Base-by-base conservation (phyloP, 2,329 filamentous ascomycete species). In the Exophiala mesophila region DNA sequence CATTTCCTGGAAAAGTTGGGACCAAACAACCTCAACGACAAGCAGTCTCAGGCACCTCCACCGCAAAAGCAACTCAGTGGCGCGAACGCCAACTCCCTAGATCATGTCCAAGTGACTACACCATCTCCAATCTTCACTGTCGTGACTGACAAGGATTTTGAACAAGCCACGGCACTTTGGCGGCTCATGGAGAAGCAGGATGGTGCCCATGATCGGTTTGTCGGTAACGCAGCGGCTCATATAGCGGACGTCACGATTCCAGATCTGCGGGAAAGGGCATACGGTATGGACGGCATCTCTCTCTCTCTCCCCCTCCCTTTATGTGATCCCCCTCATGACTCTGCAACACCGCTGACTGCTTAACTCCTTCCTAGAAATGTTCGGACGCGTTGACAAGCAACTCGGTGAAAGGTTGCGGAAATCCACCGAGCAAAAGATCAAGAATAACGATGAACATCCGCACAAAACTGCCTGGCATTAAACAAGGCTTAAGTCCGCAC, bases 201-300 rank as follows among this genome's bases (percentile, higher is more conserved):
- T 39, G 78, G 76, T 2, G 61, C 63, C 57, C 78, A 82, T 60
- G 71, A 77, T 2, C 77, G 78, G 58, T 78, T 80, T 44, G 63
- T 83, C 29, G 59, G 66, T 42, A 83, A 82, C 50, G 68, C 83
- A n/a, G 63, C 77, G 2, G 75, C 65, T 3, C 76, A 82, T 53
- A 61, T 83, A 49, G 64, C 63, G 32, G 71, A 63, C 37, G 78
- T 77, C 72, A 51, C 64, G 69, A 45, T 71, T 72, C 50, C 76
- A 76, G 32, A 70, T 78, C 75, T 78, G 28, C 70, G 79, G 24
- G 67, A 73, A 53, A 68, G 72, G 30, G 78, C 77, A 12, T 82
- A 80, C 55, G 48, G 48, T 51, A 45, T 40, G 48, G 12, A 36
- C 8, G 7, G n/a, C n/a, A n/a, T n/a, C n/a, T 45, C 4, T 9